phyloP scores from a whole-genome alignment of 495 filamentous ascomycete species.

The Rhizodiscina lignyota region DNA sequence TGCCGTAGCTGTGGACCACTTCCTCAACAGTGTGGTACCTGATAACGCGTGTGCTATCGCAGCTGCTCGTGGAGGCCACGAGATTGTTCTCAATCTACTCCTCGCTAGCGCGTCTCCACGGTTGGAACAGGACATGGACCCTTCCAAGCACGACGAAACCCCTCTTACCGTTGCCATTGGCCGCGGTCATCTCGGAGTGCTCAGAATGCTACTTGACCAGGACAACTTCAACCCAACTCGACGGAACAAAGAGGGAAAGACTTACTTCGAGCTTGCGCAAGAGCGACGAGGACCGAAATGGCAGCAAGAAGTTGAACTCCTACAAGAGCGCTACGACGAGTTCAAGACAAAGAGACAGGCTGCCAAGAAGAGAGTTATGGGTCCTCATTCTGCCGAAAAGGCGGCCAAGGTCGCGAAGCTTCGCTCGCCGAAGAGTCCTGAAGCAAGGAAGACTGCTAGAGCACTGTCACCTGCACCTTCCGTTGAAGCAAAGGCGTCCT shows the following conservation, averaged over 20 bases:
- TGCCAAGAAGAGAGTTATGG: conserved; percentile 12
- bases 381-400: no score
- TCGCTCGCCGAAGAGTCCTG: no score
- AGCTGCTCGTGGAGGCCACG: conserved; percentile 84
- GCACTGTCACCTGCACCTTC: no score
- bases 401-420: no score
- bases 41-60: conserved; percentile 76
- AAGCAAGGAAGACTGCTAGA: no score
- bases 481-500: no score
- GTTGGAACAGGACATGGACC: conserved; percentile 57
- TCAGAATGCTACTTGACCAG: conserved; percentile 64
- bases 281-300: conserved; percentile 70
- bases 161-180: conserved; percentile 93
- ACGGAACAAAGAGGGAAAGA: conserved; percentile 41
- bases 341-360: conserved; percentile 26
- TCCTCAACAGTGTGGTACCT: conserved; percentile 63
- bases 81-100: conserved; percentile 68
- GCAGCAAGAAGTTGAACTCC: conserved; percentile 71
- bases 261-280: conserved; percentile 72
- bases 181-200: conserved; percentile 66
- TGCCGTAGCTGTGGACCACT: conserved; percentile 56
- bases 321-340: conserved; percentile 65
- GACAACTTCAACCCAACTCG: conserved; percentile 63
- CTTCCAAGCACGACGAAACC: conserved; percentile 51
- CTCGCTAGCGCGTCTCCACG: conserved; percentile 36